Percentiles rank a stretch among this genome's conserved stretches.
phyloP scores from a whole-genome alignment of 2,329 filamentous ascomycete species.

The Fusarium subtropicale region DNA sequence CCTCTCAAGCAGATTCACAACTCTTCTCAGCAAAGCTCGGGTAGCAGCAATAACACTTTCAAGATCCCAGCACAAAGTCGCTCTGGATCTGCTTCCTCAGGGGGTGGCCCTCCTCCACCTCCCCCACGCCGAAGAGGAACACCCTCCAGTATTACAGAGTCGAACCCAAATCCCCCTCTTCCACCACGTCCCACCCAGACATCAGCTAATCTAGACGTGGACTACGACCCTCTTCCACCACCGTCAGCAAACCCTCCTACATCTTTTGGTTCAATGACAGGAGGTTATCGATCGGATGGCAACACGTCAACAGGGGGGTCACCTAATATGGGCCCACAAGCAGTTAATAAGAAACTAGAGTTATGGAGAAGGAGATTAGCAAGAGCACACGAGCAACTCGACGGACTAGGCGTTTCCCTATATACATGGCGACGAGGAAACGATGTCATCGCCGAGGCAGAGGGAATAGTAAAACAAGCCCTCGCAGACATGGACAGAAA shows the following conservation, averaged over 20 bases:
- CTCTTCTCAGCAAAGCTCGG: slow-evolving; percentile 51
- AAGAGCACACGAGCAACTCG: slow-evolving; percentile 71
- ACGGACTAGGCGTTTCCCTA: slow-evolving; percentile 73
- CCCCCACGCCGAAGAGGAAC: slow-evolving; percentile 61
- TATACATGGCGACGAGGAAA: slow-evolving; percentile 79
- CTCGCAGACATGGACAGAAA: slow-evolving; percentile 57
- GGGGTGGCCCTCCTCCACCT: slow-evolving; percentile 57
- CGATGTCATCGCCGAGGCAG: slow-evolving; percentile 75
- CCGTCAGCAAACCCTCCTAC: slow-evolving; percentile 44
- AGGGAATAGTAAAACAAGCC: slow-evolving; percentile 70
- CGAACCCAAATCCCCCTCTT: slow-evolving; percentile 45
- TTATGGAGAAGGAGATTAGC: slow-evolving; percentile 77
- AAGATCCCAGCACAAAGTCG: slow-evolving; percentile 31
- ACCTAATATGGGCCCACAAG: slow-evolving; percentile 51
- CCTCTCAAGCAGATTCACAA: slow-evolving; percentile 58
- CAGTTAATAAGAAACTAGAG: slow-evolving; percentile 75
- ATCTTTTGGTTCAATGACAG: slow-evolving; percentile 42
- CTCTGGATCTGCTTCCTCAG: slow-evolving; percentile 27
- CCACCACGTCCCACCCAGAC: slow-evolving; percentile 49
- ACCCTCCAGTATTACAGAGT: slow-evolving; percentile 48
- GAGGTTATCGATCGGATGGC: slow-evolving; percentile 49
- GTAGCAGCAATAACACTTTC: slow-evolving; percentile 33
- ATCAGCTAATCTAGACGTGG: slow-evolving; percentile 55
- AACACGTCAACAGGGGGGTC: slow-evolving; percentile 52
- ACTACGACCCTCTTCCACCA: slow-evolving; percentile 56